phyloP scores from a whole-genome alignment of 176 grass and related monocot species.

The Oryza brachyantha region DNA sequence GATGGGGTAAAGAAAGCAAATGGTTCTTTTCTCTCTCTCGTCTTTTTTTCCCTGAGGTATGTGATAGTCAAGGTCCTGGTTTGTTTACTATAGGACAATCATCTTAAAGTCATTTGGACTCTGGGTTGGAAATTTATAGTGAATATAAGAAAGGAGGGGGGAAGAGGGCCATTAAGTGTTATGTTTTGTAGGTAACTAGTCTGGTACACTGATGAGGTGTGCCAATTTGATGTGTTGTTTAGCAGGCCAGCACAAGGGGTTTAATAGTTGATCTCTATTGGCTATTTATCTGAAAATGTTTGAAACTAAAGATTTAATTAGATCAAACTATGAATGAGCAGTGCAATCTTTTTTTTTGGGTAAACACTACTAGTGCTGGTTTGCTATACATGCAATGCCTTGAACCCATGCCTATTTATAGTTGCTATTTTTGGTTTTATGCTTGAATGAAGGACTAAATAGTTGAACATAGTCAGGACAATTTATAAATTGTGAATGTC shows the following conservation, averaged over 20 bases:
- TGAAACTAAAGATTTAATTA: slow-evolving; percentile 9
- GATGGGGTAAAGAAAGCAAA: slow-evolving; percentile 30
- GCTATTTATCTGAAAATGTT: background rate
- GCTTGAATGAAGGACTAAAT: slow-evolving; percentile 19
- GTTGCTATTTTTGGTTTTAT: background rate
- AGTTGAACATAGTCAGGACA: slow-evolving; percentile 16
- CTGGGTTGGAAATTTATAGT: slow-evolving; percentile 14
- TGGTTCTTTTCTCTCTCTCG: background rate
- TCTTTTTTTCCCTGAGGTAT: background rate
- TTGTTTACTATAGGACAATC: background rate
- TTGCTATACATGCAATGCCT: background rate
- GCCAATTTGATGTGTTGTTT: slow-evolving; percentile 3
- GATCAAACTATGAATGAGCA: background rate
- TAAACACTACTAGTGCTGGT: background rate
- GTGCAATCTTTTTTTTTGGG: slow-evolving; percentile 9
- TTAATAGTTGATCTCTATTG: background rate
- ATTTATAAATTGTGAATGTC: slow-evolving; percentile 14
- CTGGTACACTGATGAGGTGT: background rate
- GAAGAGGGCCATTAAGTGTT: background rate
- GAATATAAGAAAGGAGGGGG: background rate
- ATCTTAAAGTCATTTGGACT: slow-evolving; percentile 30
- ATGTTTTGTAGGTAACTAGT: background rate
- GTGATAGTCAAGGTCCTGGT: slow-evolving; percentile 25
- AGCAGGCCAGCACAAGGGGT: background rate
- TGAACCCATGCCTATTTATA: slow-evolving; percentile 5